Percentiles rank a stretch among this genome's conserved stretches.
phyloP scores from a whole-genome alignment of 164 flowering plant genomes.

The Buxus sempervirens region DNA sequence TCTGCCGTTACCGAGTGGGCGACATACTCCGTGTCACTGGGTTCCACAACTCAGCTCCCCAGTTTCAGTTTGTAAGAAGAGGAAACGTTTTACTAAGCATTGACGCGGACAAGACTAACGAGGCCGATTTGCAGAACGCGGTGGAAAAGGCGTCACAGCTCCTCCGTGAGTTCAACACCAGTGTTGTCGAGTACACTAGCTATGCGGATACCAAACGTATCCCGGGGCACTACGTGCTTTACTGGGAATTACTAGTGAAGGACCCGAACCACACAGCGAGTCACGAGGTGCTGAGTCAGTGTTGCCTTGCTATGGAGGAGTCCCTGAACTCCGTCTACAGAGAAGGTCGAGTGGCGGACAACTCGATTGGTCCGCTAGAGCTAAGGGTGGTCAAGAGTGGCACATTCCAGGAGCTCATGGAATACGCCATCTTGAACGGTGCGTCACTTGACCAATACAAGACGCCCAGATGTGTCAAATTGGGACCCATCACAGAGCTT shows the following conservation, averaged over 20 bases:
- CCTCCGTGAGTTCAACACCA: constrained; percentile 18
- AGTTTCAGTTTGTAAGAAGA: constrained; percentile 40
- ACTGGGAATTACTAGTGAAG: constrained; percentile 37
- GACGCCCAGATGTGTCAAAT: constrained; percentile 44
- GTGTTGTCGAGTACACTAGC: constrained; percentile 42
- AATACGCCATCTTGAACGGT: constrained; percentile 46
- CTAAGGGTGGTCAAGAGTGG: constrained; percentile 38
- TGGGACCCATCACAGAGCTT: constrained; percentile 35
- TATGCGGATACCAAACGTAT: constrained; percentile 32
- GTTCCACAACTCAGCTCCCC: constrained; percentile 42
- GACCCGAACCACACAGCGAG: constrained; percentile 16
- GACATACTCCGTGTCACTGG: constrained; percentile 43
- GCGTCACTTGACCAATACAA: constrained; percentile 48
- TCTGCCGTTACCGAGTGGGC: constrained; percentile 41
- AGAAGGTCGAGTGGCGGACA: constrained; percentile 32
- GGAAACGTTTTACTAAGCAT: constrained; percentile 41
- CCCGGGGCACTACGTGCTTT: constrained; percentile 46
- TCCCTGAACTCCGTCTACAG: constrained; percentile 36
- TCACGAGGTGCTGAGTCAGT: constrained; percentile 16
- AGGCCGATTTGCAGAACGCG: constrained; percentile 39
- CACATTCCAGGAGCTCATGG: constrained; percentile 51
- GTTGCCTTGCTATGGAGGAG: constrained; percentile 41
- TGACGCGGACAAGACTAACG: constrained; percentile 45
- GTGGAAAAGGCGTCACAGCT: constrained; percentile 32
- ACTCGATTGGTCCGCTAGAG: constrained; percentile 42